Percentiles rank a stretch among this genome's conserved stretches.
These are phyloP conservation scores for Agaricus sinodeliciosus DNA, from an alignment of 768 basidiomycete species.

Conservation along the genomic window DNA sequence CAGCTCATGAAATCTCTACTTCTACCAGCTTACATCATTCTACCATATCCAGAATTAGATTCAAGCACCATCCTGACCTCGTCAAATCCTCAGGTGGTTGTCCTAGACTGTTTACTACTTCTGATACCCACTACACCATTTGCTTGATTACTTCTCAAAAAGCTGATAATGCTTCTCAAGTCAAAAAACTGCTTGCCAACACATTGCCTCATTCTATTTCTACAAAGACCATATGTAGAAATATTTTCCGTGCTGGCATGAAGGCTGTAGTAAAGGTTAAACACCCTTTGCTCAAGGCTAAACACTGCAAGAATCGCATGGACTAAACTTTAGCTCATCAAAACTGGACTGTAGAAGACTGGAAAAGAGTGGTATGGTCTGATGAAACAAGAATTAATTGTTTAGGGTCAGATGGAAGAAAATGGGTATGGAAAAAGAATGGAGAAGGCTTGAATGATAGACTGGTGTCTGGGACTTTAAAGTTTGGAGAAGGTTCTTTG, in stretches of 20 bases:
- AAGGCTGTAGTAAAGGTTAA: neutral
- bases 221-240: neutral
- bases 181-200: neutral
- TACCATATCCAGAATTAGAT: neutral
- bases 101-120: neutral
- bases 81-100: neutral
- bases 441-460: constrained; percentile 16
- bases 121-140: neutral
- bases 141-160: neutral
- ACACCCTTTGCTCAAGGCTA: too few relatives aligned
- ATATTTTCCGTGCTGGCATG: neutral
- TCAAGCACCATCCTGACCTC: neutral
- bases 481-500: constrained; percentile 19
- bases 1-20: neutral
- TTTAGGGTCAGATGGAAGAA: constrained; percentile 10
- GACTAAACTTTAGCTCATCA: too few relatives aligned
- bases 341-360: constrained; percentile 10
- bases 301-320: neutral
- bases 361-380: constrained; percentile 7
- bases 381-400: constrained; percentile 12
- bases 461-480: constrained; percentile 14
- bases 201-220: too few relatives aligned
- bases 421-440: constrained; percentile 12
- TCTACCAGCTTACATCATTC: neutral
- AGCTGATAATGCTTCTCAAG: neutral